Conservation (phyloP, 768 basidiomycete species). For the Tylopilus felleus region DNA sequence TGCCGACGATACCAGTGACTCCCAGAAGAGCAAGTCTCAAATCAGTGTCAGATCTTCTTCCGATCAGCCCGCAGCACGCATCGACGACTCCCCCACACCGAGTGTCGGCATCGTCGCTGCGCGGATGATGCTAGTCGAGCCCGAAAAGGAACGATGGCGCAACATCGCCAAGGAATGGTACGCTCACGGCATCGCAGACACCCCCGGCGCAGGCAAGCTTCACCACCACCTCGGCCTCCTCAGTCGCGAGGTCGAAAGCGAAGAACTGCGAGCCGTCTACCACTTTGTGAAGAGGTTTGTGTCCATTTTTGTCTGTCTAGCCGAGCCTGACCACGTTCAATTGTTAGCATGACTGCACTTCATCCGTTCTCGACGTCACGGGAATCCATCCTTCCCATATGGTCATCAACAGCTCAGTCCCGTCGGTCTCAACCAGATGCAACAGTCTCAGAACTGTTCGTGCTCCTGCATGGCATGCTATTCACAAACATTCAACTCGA, state of each 20-base stretch:
- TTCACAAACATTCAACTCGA: constrained; percentile 95
- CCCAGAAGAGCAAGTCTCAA: constrained; percentile 38
- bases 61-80: constrained; percentile 48
- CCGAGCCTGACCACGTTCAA: constrained; percentile 5
- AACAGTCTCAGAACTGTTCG: constrained; percentile 72
- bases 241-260: constrained; percentile 75
- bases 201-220: constrained; percentile 90
- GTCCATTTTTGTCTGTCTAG: neutral
- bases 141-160: constrained; percentile 91
- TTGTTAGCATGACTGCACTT: constrained; percentile 77
- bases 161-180: constrained; percentile 93
- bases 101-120: constrained; percentile 88
- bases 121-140: constrained; percentile 76
- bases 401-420: constrained; percentile 63
- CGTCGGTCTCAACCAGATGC: constrained; percentile 77
- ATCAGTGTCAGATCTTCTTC: constrained; percentile 34
- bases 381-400: constrained; percentile 86
- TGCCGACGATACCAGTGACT: constrained; percentile 16
- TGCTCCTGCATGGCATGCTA: constrained; percentile 93
- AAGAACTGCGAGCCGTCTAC: constrained; percentile 84
- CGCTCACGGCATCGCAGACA: constrained; percentile 76
- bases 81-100: constrained; percentile 64
- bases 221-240: constrained; percentile 93
- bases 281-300: constrained; percentile 92
- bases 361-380: constrained; percentile 87